phyloP scores from a whole-genome alignment of 768 basidiomycete species.

The Tricholomella constricta region DNA sequence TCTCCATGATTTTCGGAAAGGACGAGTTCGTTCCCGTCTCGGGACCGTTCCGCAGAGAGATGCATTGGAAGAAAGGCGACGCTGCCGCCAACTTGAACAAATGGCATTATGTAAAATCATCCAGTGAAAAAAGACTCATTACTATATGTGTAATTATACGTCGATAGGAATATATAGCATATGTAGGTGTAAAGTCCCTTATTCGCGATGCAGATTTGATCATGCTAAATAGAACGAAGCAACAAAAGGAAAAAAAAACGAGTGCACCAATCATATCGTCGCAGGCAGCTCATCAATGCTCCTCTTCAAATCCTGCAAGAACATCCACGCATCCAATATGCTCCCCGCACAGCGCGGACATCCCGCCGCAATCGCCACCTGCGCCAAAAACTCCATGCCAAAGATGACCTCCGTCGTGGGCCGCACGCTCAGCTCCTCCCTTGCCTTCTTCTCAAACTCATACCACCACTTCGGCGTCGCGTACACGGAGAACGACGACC shows the following conservation, averaged over 20 bases:
- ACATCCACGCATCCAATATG: slow-evolving; percentile 61
- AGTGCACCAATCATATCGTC: slow-evolving; percentile 23
- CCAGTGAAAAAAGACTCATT: too few species aligned
- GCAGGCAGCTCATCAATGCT: slow-evolving; percentile 53
- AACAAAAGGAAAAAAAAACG: background rate
- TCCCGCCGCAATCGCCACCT: slow-evolving; percentile 48
- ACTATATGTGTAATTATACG: too few species aligned
- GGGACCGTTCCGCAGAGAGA: too few species aligned
- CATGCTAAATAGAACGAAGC: background rate
- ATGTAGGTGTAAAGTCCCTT: too few species aligned
- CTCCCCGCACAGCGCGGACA: slow-evolving; percentile 70
- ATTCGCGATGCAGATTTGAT: too few species aligned
- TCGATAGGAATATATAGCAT: too few species aligned
- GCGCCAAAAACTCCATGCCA: slow-evolving; percentile 57
- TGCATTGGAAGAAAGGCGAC: too few species aligned
- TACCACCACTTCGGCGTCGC: slow-evolving; percentile 70
- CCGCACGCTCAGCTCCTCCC: slow-evolving; percentile 53
- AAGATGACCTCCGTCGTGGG: slow-evolving; percentile 66
- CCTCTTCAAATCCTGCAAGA: slow-evolving; percentile 54
- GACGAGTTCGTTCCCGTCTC: too few species aligned
- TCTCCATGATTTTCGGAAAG: too few species aligned
- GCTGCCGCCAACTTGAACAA: too few species aligned
- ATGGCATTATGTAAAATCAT: too few species aligned
- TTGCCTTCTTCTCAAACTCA: slow-evolving; percentile 58
- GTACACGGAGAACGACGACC: slow-evolving; percentile 42